Evolutionary conservation across 345 rosid genomes (phyloP).

Genomic region (Salix viminalis): DNA sequence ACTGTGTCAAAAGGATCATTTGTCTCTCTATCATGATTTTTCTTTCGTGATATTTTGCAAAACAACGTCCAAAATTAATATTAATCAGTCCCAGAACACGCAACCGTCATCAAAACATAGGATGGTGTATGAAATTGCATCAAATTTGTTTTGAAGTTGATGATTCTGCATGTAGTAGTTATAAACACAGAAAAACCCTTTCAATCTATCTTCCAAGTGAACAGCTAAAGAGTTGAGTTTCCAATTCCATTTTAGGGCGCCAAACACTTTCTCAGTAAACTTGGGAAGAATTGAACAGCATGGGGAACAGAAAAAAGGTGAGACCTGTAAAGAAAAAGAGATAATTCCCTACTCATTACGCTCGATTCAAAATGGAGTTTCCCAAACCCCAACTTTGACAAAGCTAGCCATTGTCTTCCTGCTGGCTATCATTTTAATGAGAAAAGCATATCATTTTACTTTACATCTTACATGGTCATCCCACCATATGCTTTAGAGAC

Average conservation of each 20-base stretch:
- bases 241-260: not conserved
- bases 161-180: no score
- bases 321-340: conserved; percentile 2
- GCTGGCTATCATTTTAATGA: no score
- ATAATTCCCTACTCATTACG: not conserved
- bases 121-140: no score
- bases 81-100: no score
- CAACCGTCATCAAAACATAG: no score
- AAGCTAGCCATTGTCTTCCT: not conserved
- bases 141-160: no score
- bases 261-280: not conserved
- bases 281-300: not conserved
- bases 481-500: not conserved
- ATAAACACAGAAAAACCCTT: no score
- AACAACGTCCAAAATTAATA: no score
- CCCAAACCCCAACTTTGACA: not conserved
- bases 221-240: not conserved
- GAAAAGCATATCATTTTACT: not conserved
- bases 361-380: conserved; percentile 2
- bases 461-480: not conserved
- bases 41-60: no score
- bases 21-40: no score
- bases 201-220: no score
- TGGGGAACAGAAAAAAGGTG: not conserved
- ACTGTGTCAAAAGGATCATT: not conserved